Base-by-base conservation (phyloP, 2,329 filamentous ascomycete genomes). In the Claviceps digitariae region DNA sequence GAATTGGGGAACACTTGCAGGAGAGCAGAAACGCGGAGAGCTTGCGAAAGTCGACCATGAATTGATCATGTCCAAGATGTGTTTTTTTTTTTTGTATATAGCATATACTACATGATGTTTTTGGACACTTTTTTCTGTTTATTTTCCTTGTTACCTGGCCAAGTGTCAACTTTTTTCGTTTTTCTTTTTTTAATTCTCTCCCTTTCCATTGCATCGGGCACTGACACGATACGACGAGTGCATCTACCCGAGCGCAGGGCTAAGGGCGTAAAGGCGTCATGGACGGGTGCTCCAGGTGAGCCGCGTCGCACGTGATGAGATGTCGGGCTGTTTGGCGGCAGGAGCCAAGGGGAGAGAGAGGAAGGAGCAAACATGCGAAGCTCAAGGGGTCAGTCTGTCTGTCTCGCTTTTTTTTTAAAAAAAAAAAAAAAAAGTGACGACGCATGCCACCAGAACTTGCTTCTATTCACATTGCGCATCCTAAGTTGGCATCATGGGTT, bases 1-100 rank as follows among this genome's bases (percentile, higher is more conserved):
- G 41, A n/a, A 51, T 55, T 2, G 50, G 53, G 10, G 53, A 55
- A 5, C 34, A 50, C 15, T 40, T 55, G 43, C 36, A 46, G 3
- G 34, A 54, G 25, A 50, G 38, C 27, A 44, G 48, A 8, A 36
- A 50, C 41, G 31, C 40, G 2, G 34, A 40, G 52, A 54, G 31
- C 12, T 25, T 48, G 20, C 9, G 25, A 29, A 40, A 17, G 52
- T 3, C 23, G 1, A 23, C 21, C 21, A 23, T 23, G 2, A 7
- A 20, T 15, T 48, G 31, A 27, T 25, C 10, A 43, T 23, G 34
- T 17, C 9, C 15, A 12, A 50, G 20, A 25, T 38, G 20, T 29
- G 27, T 4, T 25, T 25, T 40, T 34, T 34, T 12, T 12, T 34
- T 38, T 38, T 17, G 31, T 25, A 20, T 23, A 23, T 21, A 43